A percentile compares a stretch with the other conserved stretches of the same genome.
Evolutionary conservation across 768 basidiomycete genomes (phyloP).

Genomic region (Neoboletus magnificus): DNA sequence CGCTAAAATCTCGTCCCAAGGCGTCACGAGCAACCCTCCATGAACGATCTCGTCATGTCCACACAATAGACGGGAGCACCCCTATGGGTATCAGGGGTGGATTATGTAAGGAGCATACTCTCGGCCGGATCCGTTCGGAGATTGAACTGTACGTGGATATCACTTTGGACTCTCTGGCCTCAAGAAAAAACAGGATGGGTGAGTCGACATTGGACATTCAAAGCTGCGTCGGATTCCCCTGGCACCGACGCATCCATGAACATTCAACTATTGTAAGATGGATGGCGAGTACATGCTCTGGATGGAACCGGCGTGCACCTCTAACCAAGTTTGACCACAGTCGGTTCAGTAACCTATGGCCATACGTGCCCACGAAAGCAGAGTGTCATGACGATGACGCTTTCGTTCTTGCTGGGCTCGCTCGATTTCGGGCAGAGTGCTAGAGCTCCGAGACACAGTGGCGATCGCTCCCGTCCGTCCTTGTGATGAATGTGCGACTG

Average conservation of each 20-base stretch:
- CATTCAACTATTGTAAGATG: conserved; percentile 34
- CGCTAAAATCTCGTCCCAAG: conserved; percentile 82
- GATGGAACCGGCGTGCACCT: conserved; percentile 34
- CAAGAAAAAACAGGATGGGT: conserved; percentile 46
- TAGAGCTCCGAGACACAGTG: conserved; percentile 53
- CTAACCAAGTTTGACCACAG: conserved; percentile 21
- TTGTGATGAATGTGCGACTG: conserved; percentile 28
- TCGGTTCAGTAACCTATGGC: conserved; percentile 22
- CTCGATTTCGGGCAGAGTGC: conserved; percentile 32
- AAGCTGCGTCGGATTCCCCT: conserved; percentile 36
- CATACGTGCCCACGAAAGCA: conserved; percentile 24
- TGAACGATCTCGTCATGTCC: conserved; percentile 95
- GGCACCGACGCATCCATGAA: conserved; percentile 38
- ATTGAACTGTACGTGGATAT: neutral
- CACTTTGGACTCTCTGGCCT: conserved; percentile 27
- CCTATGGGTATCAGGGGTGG: neutral
- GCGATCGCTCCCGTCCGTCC: conserved; percentile 25
- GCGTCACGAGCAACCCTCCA: conserved; percentile 85
- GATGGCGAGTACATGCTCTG: conserved; percentile 46
- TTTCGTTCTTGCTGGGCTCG: conserved; percentile 41
- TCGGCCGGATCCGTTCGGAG: conserved; percentile 27
- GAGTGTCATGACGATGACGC: conserved; percentile 44
- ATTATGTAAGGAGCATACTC: conserved; percentile 1
- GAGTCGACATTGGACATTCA: conserved; percentile 33
- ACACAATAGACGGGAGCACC: conserved; percentile 46